phyloP scores from a whole-genome alignment of 2,329 filamentous ascomycete species.

The Leptosphaerulina australis region DNA sequence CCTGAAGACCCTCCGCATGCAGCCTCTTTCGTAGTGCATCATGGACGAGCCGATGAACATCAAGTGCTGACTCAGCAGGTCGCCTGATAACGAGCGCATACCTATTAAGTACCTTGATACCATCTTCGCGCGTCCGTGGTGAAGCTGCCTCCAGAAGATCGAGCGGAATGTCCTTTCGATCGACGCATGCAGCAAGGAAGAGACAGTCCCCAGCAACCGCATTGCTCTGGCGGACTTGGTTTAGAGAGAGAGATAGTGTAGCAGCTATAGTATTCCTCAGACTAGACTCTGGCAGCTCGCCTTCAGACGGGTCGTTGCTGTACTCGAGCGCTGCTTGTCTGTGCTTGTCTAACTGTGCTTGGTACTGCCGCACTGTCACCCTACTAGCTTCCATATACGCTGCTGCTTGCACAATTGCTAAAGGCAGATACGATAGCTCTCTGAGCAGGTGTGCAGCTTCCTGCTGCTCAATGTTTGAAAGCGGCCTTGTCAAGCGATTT shows the following conservation, averaged over 20 bases:
- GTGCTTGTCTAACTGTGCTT: slow-evolving; percentile 12
- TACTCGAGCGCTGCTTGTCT: slow-evolving; percentile 42
- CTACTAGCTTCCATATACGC: slow-evolving; percentile 21
- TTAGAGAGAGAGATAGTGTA: slow-evolving; percentile 53
- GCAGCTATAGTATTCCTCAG: slow-evolving; percentile 49
- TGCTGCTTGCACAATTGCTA: slow-evolving; percentile 29
- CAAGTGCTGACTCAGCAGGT: slow-evolving; percentile 19
- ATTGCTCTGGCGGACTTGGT: slow-evolving; percentile 33
- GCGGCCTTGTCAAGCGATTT: slow-evolving; percentile 15
- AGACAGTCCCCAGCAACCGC: slow-evolving; percentile 46
- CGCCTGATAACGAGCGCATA: slow-evolving; percentile 23
- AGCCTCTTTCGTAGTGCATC: slow-evolving; percentile 14
- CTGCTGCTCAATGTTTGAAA: slow-evolving; percentile 17
- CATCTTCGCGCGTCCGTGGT: slow-evolving; percentile 16
- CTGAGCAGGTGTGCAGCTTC: slow-evolving; percentile 20
- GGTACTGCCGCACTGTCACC: slow-evolving; percentile 23
- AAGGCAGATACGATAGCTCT: slow-evolving; percentile 28
- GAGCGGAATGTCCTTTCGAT: slow-evolving; percentile 26
- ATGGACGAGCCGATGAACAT: slow-evolving; percentile 26
- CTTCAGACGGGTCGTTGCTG: slow-evolving; percentile 45
- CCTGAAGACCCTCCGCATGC: slow-evolving; percentile 8
- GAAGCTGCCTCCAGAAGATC: slow-evolving; percentile 25
- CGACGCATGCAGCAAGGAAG: slow-evolving; percentile 50
- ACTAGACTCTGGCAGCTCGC: slow-evolving; percentile 25
- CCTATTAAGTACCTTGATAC: slow-evolving; percentile 19